Evolutionary conservation across 139 green algal species (phyloP), one percentile per base, ranked within the genome.

Genomic region (Microglena sp.): DNA sequence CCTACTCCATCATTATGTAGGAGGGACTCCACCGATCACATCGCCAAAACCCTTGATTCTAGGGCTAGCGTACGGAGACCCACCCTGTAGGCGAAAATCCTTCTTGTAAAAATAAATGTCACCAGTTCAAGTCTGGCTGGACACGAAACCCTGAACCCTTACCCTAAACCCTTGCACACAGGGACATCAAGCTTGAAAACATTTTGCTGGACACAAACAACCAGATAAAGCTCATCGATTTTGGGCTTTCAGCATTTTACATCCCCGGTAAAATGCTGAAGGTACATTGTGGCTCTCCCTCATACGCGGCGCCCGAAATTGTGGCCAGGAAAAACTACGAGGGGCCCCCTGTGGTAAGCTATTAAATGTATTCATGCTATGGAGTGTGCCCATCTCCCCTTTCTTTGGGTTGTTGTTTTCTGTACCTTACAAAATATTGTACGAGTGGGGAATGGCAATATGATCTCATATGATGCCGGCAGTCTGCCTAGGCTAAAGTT

Each of bases 171-270:
- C 34, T 2, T 90, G 33, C 83, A 3, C 77, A 84, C 66, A 79
- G 85, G 21, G 89, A 95, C 68, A 66, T 96, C 57, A 96, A 95
- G 82, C 83, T 93, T 33, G 90, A 96, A 70, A 96, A 96, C 75
- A 83, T 95, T 33, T 75, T 96, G 70, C 70, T 96, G 45, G 84
- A 92, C 68, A 68, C 31, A 2, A 40, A 73, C 7, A 45, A 69
- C 7, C 69, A 72, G 28, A 82, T 92, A 70, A 83, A 89, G 62
- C 60, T 85, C 8, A 86, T 93, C 40, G 87, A 93, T 67, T 91
- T 93, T 70, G 87, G 87, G 0, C 70, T 88, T 4, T 76, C 78
- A 31, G 80, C 77, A 0, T 86, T 88, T 71, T 80, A 84, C 45
- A 44, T 75, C 18, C 69, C 69, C 0, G 74, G 77, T 59, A 82